phyloP scores from a whole-genome alignment of 352 stramenopile species.

The Plasmopara viticola region DNA sequence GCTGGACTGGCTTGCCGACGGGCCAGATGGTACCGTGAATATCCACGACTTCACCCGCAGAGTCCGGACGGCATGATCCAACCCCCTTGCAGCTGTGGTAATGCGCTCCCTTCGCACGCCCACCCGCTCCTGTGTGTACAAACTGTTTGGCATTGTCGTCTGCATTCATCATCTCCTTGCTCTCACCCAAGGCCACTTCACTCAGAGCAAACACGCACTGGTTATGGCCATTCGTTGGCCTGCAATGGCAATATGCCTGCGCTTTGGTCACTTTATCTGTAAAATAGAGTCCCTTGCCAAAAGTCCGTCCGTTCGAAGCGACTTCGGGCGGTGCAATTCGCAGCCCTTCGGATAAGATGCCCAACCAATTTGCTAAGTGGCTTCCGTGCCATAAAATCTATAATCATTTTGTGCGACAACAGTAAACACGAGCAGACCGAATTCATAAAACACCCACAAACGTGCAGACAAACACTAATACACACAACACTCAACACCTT shows the following conservation, averaged over 20 bases:
- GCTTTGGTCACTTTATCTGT: slow-evolving; percentile 80
- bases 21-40: slow-evolving; percentile 56
- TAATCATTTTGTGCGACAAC: background rate
- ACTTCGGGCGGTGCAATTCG: slow-evolving; percentile 76
- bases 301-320: slow-evolving; percentile 63
- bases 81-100: slow-evolving; percentile 67
- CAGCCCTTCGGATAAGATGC: slow-evolving; percentile 76
- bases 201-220: slow-evolving; percentile 53
- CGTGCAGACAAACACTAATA: background rate
- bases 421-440: slow-evolving; percentile 3
- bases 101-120: slow-evolving; percentile 27
- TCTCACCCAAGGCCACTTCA: slow-evolving; percentile 65
- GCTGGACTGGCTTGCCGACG: slow-evolving; percentile 48
- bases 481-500: slow-evolving; percentile 17
- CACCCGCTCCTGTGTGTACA: slow-evolving; percentile 37
- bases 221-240: slow-evolving; percentile 35
- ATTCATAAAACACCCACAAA: too few relatives aligned
- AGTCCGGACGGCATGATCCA: slow-evolving; percentile 51
- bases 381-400: slow-evolving; percentile 88
- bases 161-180: slow-evolving; percentile 50
- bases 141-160: slow-evolving; percentile 44
- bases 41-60: slow-evolving; percentile 44
- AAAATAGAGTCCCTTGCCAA: slow-evolving; percentile 85
- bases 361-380: slow-evolving; percentile 72
- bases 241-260: slow-evolving; percentile 55